A percentile compares a stretch with the other conserved stretches of the same genome.
Conservation (phyloP, 495 filamentous ascomycete genomes). For the Neurospora sp. region DNA sequence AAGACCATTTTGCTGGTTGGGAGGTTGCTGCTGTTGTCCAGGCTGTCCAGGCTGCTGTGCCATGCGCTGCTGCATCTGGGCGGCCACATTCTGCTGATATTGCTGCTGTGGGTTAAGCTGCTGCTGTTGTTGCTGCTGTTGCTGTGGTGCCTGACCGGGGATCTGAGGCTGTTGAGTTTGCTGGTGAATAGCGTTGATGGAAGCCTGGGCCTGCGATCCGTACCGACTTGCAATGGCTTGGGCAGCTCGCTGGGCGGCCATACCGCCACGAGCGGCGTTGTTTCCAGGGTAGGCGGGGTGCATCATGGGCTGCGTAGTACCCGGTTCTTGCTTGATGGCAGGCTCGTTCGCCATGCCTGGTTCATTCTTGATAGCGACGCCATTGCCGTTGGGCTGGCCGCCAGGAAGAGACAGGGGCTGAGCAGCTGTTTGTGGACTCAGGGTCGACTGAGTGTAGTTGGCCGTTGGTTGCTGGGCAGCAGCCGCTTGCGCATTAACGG, state of each 20-base stretch:
- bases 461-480: conserved; percentile 20
- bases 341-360: conserved; percentile 44
- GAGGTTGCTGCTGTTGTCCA: conserved; percentile 26
- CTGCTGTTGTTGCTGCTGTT: conserved; percentile 37
- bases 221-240: conserved; percentile 59
- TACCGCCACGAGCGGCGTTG: conserved; percentile 19
- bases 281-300: conserved; percentile 3
- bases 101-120: conserved; percentile 31
- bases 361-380: conserved; percentile 63
- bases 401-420: conserved; percentile 32
- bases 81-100: conserved; percentile 11
- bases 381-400: conserved; percentile 25
- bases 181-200: conserved; percentile 46
- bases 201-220: conserved; percentile 57
- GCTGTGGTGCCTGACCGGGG: conserved; percentile 14
- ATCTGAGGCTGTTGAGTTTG: conserved; percentile 17
- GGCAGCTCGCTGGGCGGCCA: conserved; percentile 55
- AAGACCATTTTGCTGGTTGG: conserved; percentile 31
- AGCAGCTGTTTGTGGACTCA: conserved; percentile 24
- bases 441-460: conserved; percentile 26
- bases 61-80: conserved; percentile 26
- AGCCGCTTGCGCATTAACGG: conserved; percentile 32
- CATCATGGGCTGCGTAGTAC: conserved; percentile 3
- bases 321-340: conserved; percentile 29
- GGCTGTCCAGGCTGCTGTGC: conserved; percentile 16